Percentiles rank a stretch among this genome's conserved stretches.
Evolutionary conservation across 169 alveolate species (phyloP).

Genomic region (Sarcocystis neurona): DNA sequence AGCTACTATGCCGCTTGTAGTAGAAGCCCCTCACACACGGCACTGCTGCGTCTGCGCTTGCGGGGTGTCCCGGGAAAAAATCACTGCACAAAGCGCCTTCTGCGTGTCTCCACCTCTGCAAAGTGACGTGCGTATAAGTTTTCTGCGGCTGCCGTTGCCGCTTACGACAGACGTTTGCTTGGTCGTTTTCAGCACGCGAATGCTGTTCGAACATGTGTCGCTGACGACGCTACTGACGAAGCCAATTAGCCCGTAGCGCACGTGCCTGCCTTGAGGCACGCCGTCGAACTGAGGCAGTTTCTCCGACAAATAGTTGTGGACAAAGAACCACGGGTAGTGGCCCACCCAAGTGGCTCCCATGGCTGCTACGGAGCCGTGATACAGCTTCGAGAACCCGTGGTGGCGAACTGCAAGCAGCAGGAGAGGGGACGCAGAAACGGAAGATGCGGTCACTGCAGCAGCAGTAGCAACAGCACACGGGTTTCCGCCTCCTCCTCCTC

Average conservation of each 20-base stretch:
- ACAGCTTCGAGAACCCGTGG: constrained; percentile 71
- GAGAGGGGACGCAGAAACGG: not conserved
- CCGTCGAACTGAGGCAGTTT: constrained; percentile 74
- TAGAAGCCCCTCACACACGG: not conserved
- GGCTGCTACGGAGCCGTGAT: constrained; percentile 79
- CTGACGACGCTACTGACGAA: constrained; percentile 78
- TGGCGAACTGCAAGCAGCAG: constrained; percentile 56
- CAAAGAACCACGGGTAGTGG: constrained; percentile 88
- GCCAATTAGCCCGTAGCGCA: constrained; percentile 81
- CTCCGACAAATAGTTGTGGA: constrained; percentile 79
- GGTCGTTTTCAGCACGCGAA: constrained; percentile 84
- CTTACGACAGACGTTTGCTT: constrained; percentile 72
- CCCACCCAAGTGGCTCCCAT: constrained; percentile 77
- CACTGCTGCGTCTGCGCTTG: not conserved
- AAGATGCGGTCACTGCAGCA: too few species aligned
- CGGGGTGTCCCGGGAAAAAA: too few species aligned
- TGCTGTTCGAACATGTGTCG: constrained; percentile 80
- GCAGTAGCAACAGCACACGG: too few species aligned
- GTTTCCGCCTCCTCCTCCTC: too few species aligned
- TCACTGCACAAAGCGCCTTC: too few species aligned
- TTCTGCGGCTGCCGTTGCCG: not conserved
- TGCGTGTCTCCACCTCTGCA: too few species aligned
- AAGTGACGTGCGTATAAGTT: not conserved
- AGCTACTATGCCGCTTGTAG: not conserved
- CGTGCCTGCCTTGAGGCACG: constrained; percentile 63